Evolutionary conservation across 1,139 yeast species (phyloP), one percentile per base, ranked within the genome.

Genomic region (Yarrowia galli): DNA sequence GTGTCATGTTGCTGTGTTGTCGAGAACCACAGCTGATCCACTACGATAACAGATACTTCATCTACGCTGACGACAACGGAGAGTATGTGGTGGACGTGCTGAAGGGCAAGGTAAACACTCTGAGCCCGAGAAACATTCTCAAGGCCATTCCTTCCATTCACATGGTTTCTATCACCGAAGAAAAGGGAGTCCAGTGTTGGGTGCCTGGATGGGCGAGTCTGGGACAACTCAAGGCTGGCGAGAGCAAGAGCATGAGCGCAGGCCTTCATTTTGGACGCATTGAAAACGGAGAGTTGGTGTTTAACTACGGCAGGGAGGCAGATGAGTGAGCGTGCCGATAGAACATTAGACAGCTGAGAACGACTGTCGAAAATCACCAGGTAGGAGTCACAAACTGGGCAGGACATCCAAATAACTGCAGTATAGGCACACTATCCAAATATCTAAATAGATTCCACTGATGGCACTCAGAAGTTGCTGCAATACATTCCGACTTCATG

Each of bases 161-260:
- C 20, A 25, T 40, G 46, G 46, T 54, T 8, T 40, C 61, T 3
- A n/a, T 54, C 13, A n/a, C 61, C 2, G 61, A 38, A 6, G 45
- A 54, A 13, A 28, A 54, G n/a, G 61, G 61, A 2, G 61, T 40
- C 13, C 15, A 23, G 8, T 54, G 61, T 36, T 54, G 61, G 61
- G n/a, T 54, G 8, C 61, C 61, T 2, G 61, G 61, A 7, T 54
- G 61, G 61, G 46, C 61, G 13, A 40, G 46, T 25, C 46, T 54
- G 13, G 61, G 61, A 5, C 61, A 40, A n/a, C 36, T 54, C 23
- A 54, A 40, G 46, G 46, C 61, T 7, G 61, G 61, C 12, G 23
- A 38, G 18, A 54, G 61, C 36, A 40, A 25, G 48, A 6, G 22
- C 2, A 54, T 54, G 61, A 40, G 12, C 12, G 25, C n/a, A 4